These are phyloP conservation scores for Paramecium octaurelia DNA, from an alignment of 73 alveolate genomes.

Conservation along the genomic window DNA sequence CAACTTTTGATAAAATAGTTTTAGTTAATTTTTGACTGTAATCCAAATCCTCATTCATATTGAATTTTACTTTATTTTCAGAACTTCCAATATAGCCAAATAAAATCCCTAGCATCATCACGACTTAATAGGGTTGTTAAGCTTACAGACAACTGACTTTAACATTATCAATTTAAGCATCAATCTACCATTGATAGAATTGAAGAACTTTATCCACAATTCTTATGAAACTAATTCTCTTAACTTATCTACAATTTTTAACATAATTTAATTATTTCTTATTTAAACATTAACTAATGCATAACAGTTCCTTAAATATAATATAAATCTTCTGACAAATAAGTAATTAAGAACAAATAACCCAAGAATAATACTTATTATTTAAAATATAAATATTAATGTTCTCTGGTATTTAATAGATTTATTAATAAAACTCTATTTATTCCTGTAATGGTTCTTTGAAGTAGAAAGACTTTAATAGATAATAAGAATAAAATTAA, in stretches of 20 bases:
- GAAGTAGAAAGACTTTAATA: no score
- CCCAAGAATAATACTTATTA: neutral
- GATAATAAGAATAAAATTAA: no score
- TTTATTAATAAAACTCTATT: neutral
- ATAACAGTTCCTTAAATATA: neutral
- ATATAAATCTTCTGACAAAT: neutral
- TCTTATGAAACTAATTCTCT: neutral
- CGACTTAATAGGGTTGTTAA: neutral
- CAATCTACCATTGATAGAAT: neutral
- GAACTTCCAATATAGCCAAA: neutral
- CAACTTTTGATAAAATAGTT: neutral
- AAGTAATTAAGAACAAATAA: neutral
- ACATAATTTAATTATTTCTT: neutral
- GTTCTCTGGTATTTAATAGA: neutral
- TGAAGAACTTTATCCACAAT: neutral
- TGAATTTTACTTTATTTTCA: neutral
- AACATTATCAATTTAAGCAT: neutral
- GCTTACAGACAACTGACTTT: neutral
- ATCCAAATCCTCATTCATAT: neutral
- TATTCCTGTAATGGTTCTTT: no score
- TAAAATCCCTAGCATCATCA: neutral
- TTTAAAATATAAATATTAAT: neutral
- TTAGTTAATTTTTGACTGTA: neutral
- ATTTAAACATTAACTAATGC: neutral
- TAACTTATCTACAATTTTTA: neutral